Evolutionary conservation across 2,329 filamentous ascomycete species (phyloP).

Genomic region (Gyromitra esculenta): DNA sequence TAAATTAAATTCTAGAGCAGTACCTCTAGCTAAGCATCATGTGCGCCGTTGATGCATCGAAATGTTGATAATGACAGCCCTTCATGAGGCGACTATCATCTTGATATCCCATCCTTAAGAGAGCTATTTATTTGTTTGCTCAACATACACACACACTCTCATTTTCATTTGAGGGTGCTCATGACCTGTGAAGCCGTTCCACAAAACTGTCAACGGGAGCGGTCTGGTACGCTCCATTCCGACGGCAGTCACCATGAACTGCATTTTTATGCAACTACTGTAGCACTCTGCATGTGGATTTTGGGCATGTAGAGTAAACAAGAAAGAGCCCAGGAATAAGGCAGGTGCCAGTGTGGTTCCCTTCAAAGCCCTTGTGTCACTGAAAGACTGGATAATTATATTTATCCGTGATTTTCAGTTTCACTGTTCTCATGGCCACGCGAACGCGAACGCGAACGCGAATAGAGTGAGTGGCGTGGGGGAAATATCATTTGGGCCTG

Average conservation of each 20-base stretch:
- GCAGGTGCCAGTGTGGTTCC: slow-evolving; percentile 23
- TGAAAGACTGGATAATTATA: slow-evolving; percentile 15
- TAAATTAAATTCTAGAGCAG: slow-evolving; percentile 3
- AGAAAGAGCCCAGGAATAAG: slow-evolving; percentile 19
- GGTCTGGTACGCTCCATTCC: background rate
- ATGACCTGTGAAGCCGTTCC: slow-evolving; percentile 34
- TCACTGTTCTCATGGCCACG: slow-evolving; percentile 4
- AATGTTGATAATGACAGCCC: slow-evolving; percentile 1
- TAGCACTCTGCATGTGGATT: slow-evolving; percentile 31
- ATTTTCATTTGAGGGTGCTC: slow-evolving; percentile 7
- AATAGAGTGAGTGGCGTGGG: slow-evolving; percentile 11
- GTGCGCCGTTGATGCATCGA: slow-evolving; percentile 9
- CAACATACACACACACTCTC: slow-evolving; percentile 23
- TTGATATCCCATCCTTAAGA: slow-evolving; percentile 20
- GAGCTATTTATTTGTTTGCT: slow-evolving; percentile 27
- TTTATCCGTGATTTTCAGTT: slow-evolving; percentile 32
- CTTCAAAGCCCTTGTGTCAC: slow-evolving; percentile 24
- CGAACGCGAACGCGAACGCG: slow-evolving; percentile 3
- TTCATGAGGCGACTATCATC: background rate
- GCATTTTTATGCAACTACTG: slow-evolving; percentile 22
- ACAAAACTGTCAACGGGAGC: background rate
- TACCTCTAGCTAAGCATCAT: slow-evolving; percentile 16
- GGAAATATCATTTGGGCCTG: background rate
- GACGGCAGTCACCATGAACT: slow-evolving; percentile 6
- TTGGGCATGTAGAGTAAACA: slow-evolving; percentile 11